A percentile compares a stretch with the other conserved stretches of the same genome.
phyloP scores from a whole-genome alignment of 495 filamentous ascomycete species.

The Penicillium fimorum region DNA sequence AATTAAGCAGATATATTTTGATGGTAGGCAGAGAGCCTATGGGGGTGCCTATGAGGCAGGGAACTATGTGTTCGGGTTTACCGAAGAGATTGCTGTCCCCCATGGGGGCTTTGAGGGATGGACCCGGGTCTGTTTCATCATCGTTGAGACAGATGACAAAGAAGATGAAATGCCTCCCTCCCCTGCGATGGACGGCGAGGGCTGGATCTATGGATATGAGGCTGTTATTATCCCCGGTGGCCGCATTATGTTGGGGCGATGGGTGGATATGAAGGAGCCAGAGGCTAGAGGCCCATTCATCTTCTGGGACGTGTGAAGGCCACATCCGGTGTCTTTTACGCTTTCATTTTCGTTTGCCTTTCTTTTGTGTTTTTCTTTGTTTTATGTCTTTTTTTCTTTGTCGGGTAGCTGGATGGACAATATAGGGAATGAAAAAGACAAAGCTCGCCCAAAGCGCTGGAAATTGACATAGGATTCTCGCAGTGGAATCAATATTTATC shows the following conservation, averaged over 20 bases:
- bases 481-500: slow-evolving; percentile 7
- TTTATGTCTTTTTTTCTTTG: neutral
- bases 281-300: slow-evolving; percentile 51
- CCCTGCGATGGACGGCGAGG: slow-evolving; percentile 14
- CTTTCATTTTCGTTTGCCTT: neutral
- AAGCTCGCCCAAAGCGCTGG: neutral
- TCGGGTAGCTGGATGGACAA: neutral
- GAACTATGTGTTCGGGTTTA: slow-evolving; percentile 33
- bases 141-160: slow-evolving; percentile 17
- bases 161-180: slow-evolving; percentile 9
- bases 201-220: slow-evolving; percentile 44
- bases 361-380: neutral
- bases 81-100: slow-evolving; percentile 22
- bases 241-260: slow-evolving; percentile 48
- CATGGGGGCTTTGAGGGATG: slow-evolving; percentile 38
- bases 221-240: slow-evolving; percentile 51
- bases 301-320: slow-evolving; percentile 44
- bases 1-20: slow-evolving; percentile 22
- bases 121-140: slow-evolving; percentile 44
- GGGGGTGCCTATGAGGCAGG: slow-evolving; percentile 1
- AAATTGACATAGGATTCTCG: neutral
- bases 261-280: slow-evolving; percentile 33
- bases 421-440: neutral
- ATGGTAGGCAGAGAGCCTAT: slow-evolving; percentile 22
- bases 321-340: neutral